Percentiles rank a stretch among this genome's conserved stretches.
phyloP scores from a whole-genome alignment of 352 stramenopile species.

The Globisporangium lucens region DNA sequence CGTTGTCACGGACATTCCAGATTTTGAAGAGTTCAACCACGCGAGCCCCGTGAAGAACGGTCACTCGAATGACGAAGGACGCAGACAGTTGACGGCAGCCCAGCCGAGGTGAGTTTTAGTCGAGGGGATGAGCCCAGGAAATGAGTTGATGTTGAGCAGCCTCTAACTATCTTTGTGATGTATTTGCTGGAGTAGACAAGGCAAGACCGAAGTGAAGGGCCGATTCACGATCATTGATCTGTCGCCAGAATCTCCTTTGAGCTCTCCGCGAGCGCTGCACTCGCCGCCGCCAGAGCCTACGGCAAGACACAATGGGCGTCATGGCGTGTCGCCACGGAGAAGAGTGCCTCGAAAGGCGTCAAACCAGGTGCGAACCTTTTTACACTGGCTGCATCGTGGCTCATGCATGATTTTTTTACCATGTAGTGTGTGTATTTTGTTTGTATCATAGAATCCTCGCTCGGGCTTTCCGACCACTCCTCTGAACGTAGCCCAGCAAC shows the following conservation, averaged over 20 bases:
- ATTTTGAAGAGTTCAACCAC: constrained; percentile 32
- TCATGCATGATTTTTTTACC: neutral
- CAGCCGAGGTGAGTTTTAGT: constrained; percentile 4
- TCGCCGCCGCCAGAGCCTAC: constrained; percentile 7
- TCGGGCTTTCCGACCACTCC: constrained; percentile 15
- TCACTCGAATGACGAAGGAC: constrained; percentile 5
- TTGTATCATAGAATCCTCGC: constrained; percentile 20
- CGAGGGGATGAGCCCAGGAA: neutral
- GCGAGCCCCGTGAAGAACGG: constrained; percentile 1
- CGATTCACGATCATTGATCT: constrained; percentile 84
- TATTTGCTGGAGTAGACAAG: constrained; percentile 28
- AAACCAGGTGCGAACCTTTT: neutral
- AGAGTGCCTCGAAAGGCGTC: constrained; percentile 10
- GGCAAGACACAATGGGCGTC: constrained; percentile 23
- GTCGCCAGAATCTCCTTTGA: constrained; percentile 53
- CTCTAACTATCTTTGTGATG: constrained; percentile 7
- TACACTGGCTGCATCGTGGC: neutral
- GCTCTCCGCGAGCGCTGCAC: constrained; percentile 14
- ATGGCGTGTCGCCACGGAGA: constrained; percentile 22
- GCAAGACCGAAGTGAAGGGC: constrained; percentile 68
- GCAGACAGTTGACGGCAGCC: neutral
- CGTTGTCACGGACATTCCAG: constrained; percentile 66
- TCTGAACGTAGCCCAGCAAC: constrained; percentile 7
- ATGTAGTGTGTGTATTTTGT: neutral
- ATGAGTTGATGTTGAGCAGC: neutral